Conservation (phyloP, 495 filamentous ascomycete genomes). For the Aspergillus bridgeri region DNA sequence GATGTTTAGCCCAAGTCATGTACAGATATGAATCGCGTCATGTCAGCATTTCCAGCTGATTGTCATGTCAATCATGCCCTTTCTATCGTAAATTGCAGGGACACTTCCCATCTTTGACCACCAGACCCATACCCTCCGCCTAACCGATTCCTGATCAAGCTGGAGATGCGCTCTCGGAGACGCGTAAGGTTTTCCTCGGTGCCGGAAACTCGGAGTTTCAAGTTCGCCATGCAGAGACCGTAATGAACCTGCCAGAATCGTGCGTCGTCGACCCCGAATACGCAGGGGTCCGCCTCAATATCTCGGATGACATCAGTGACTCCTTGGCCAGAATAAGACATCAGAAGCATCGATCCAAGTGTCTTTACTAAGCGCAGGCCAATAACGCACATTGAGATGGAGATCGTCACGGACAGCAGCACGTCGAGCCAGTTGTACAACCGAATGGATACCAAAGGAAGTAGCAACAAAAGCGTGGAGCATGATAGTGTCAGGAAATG, state of each 20-base stretch:
- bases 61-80: constrained; percentile 18
- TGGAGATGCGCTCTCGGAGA: constrained; percentile 68
- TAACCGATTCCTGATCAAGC: constrained; percentile 77
- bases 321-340: constrained; percentile 71
- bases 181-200: constrained; percentile 64
- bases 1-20: not conserved
- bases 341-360: constrained; percentile 88
- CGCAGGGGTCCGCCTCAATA: constrained; percentile 73
- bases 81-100: constrained; percentile 46
- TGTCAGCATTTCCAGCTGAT: not conserved
- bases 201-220: constrained; percentile 70
- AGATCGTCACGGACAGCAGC: constrained; percentile 72
- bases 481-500: constrained; percentile 90
- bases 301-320: constrained; percentile 77
- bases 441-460: constrained; percentile 75
- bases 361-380: constrained; percentile 78
- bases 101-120: constrained; percentile 85
- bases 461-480: constrained; percentile 72
- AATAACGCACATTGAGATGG: constrained; percentile 79
- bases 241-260: constrained; percentile 99
- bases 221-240: constrained; percentile 89
- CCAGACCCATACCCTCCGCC: constrained; percentile 85
- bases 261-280: constrained; percentile 79
- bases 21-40: not conserved
- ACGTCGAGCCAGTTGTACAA: constrained; percentile 79